Evolutionary conservation across 2,329 filamentous ascomycete species (phyloP).

Genomic region (Ceratocystis papillata): DNA sequence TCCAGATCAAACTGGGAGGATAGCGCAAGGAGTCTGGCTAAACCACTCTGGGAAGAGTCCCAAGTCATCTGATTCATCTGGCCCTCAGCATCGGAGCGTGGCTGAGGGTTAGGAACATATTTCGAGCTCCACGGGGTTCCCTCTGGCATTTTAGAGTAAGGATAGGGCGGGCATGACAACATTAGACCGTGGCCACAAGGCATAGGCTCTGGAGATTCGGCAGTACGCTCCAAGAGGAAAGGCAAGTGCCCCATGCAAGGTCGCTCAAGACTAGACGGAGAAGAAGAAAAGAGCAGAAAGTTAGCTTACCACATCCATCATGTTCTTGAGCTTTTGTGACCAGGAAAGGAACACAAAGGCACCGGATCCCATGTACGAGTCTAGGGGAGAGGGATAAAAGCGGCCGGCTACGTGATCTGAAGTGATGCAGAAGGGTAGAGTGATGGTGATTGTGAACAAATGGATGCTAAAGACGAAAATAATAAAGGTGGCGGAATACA

Average conservation of each 20-base stretch:
- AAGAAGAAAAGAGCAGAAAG: slow-evolving; percentile 17
- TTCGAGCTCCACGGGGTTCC: slow-evolving; percentile 45
- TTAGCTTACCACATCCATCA: slow-evolving; percentile 19
- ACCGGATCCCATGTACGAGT: neutral
- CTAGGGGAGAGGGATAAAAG: no score
- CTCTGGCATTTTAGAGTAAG: slow-evolving; percentile 40
- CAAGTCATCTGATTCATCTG: slow-evolving; percentile 61
- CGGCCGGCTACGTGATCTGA: neutral
- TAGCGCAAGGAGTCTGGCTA: slow-evolving; percentile 72
- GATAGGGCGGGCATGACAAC: slow-evolving; percentile 74
- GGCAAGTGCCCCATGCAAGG: slow-evolving; percentile 89
- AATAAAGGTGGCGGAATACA: neutral
- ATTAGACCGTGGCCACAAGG: slow-evolving; percentile 86
- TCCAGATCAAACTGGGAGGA: slow-evolving; percentile 74
- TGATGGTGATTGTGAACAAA: neutral
- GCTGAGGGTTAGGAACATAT: slow-evolving; percentile 32
- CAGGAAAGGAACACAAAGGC: neutral
- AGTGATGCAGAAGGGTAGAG: slow-evolving; percentile 5
- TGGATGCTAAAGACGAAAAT: neutral
- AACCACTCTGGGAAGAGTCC: slow-evolving; percentile 63
- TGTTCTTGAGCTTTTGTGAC: slow-evolving; percentile 8
- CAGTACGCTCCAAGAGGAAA: slow-evolving; percentile 52
- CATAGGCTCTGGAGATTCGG: slow-evolving; percentile 32
- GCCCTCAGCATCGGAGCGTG: slow-evolving; percentile 24
- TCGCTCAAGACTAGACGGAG: slow-evolving; percentile 63